These are phyloP conservation scores for Nicotiana rustica DNA, from an alignment of 305 asterid species.

Conservation along the genomic window DNA sequence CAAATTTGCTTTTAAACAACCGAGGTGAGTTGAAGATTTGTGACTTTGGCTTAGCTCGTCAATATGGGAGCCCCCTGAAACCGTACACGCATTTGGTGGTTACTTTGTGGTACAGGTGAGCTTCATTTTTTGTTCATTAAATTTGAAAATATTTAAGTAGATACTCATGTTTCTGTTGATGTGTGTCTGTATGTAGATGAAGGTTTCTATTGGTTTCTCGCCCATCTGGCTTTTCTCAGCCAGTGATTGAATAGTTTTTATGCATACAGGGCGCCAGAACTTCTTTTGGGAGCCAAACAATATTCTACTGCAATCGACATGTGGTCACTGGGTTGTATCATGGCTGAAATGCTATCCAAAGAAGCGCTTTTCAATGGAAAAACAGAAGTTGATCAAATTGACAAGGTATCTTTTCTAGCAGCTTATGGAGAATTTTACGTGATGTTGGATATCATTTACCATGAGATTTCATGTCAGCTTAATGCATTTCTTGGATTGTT, in stretches of 20 bases:
- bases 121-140: conserved; percentile 26
- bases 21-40: conserved; percentile 91
- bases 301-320: conserved; percentile 94
- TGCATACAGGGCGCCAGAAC: conserved; percentile 84
- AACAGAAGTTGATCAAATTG: conserved; percentile 77
- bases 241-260: conserved; percentile 20
- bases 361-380: conserved; percentile 82
- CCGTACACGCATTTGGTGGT: conserved; percentile 93
- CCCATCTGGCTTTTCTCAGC: conserved; percentile 22
- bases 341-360: conserved; percentile 83
- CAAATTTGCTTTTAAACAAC: conserved; percentile 84
- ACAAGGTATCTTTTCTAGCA: conserved; percentile 59
- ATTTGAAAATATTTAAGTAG: conserved; percentile 18
- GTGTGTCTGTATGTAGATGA: conserved; percentile 6
- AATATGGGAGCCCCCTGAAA: conserved; percentile 87
- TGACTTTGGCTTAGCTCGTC: conserved; percentile 96
- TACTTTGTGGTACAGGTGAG: conserved; percentile 96
- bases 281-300: conserved; percentile 80
- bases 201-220: neutral
- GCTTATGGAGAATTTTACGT: conserved; percentile 18
- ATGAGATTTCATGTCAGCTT: neutral
- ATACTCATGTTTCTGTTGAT: neutral
- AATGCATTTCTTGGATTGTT: neutral
- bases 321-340: conserved; percentile 97
- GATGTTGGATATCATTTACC: neutral